Evolutionary conservation across 2,329 filamentous ascomycete genomes (phyloP), one percentile per base, ranked within the genome.

Genomic region (Geosmithia morbida): DNA sequence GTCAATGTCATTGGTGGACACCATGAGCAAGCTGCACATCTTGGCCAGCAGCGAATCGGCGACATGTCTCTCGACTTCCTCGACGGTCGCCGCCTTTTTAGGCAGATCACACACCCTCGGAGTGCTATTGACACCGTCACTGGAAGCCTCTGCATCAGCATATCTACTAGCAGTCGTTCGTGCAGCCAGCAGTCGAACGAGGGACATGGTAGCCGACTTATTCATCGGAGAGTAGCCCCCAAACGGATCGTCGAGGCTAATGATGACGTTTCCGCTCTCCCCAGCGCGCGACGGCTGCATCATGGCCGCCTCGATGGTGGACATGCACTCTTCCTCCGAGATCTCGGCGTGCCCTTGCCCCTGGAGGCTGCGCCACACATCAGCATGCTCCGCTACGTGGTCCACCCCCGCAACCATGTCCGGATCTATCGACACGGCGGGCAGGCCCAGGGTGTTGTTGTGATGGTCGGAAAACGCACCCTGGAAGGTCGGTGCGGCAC

Each of bases 351-450:
- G 13, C 14, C 33, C 33, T 16, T 42, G 14, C 5, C 10, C 13
- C 20, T 42, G 17, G 41, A 11, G n/a, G 14, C 10, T 42, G 17
- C 37, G 22, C 4, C 22, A 8, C 22, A 26, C 22, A 26, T 8
- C 22, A 8, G 22, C 22, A 26, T 26, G 4, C 48, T 70, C 69
- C 48, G 70, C 69, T 1, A 75, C 58, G 54, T 74, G 74, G 2
- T 72, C 72, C 1, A 69, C 66, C 49, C 69, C 71, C 0, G 62
- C 63, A 7, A 81, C 66, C 1, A 67, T 66, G 0, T 73, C 74
- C 16, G 81, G 60, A 52, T 79, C 69, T 2, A 81, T 61, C 1
- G 67, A 67, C 0, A 69, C 63, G 22, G 68, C 71, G 2, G 67
- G 60, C 2, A 71, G 56, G 56, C 2, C 69, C 67, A 19, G 57